These are phyloP conservation scores for Penicillium polonicum DNA, from an alignment of 2,329 filamentous ascomycete species.

Conservation along the genomic window DNA sequence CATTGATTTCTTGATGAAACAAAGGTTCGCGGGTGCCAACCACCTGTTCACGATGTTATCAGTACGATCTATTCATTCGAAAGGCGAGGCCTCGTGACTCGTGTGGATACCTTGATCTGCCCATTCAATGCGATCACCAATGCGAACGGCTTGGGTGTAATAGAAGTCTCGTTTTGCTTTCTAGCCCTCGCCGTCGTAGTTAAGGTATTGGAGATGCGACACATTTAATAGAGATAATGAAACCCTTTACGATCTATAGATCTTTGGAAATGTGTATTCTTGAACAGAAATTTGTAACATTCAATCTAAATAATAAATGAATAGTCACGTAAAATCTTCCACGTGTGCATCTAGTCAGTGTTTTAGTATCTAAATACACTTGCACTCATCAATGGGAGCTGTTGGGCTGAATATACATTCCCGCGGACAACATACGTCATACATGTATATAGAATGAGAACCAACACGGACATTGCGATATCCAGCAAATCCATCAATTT, in stretches of 20 bases:
- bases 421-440: neutral
- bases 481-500: neutral
- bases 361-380: neutral
- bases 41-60: slow-evolving; percentile 26
- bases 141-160: slow-evolving; percentile 52
- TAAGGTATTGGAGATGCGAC: slow-evolving; percentile 41
- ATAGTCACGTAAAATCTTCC: neutral
- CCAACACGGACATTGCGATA: too few relatives aligned
- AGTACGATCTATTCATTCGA: neutral
- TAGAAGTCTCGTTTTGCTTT: slow-evolving; percentile 32
- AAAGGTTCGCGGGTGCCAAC: slow-evolving; percentile 33
- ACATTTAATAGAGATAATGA: slow-evolving; percentile 23
- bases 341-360: neutral
- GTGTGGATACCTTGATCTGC: slow-evolving; percentile 25
- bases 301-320: neutral
- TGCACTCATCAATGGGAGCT: neutral
- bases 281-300: neutral
- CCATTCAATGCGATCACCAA: slow-evolving; percentile 50
- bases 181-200: slow-evolving; percentile 43
- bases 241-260: neutral
- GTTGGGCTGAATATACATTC: neutral
- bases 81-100: neutral
- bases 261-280: neutral
- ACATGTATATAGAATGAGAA: neutral
- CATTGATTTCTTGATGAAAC: slow-evolving; percentile 40